Evolutionary conservation across 208 protist genomes (phyloP).

Genomic region (Trichomonas tenax): DNA sequence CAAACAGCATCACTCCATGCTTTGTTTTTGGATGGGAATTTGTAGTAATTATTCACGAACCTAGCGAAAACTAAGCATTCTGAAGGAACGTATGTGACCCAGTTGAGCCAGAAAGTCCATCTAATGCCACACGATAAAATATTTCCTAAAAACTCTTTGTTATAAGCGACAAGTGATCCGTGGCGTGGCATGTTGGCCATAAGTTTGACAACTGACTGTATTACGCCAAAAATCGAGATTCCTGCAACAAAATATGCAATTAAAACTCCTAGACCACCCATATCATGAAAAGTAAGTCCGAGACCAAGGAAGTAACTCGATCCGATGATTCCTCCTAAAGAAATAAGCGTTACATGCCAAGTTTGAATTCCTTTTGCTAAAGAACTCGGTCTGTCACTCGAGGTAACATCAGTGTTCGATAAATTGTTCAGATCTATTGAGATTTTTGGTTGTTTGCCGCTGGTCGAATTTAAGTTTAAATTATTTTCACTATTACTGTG

Average conservation of each 20-base stretch:
- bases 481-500: too few relatives aligned
- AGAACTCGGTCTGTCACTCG: too few relatives aligned
- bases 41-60: background rate
- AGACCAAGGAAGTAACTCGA: too few relatives aligned
- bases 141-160: background rate
- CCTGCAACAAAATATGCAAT: conserved; percentile 1
- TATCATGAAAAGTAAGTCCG: background rate
- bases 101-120: background rate
- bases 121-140: background rate
- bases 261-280: background rate
- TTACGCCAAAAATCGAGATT: background rate
- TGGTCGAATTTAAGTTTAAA: too few relatives aligned
- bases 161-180: background rate
- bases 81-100: background rate
- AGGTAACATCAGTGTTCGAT: too few relatives aligned
- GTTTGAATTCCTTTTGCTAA: too few relatives aligned
- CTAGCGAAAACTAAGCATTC: background rate
- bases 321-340: too few relatives aligned
- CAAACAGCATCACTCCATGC: background rate
- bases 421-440: too few relatives aligned
- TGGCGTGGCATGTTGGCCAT: background rate
- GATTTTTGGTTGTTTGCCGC: too few relatives aligned
- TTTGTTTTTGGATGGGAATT: background rate
- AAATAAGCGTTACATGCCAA: too few relatives aligned
- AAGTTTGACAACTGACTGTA: background rate